phyloP scores from a whole-genome alignment of 2,329 filamentous ascomycete genomes.

The Colletotrichum paranaense region DNA sequence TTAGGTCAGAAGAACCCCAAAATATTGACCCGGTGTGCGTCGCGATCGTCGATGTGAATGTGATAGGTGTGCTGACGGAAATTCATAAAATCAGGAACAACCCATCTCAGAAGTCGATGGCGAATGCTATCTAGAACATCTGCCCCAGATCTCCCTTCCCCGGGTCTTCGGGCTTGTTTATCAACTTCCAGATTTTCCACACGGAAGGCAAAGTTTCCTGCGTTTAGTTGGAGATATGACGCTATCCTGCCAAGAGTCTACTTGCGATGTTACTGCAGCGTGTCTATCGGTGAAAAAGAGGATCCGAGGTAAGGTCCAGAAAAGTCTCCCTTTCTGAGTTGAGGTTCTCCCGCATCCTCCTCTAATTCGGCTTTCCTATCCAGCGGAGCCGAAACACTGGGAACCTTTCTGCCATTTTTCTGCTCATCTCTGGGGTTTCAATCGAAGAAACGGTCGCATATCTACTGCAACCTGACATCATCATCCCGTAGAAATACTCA shows the following conservation, averaged over 20 bases:
- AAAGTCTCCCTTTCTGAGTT: background rate
- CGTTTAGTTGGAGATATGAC: conserved; percentile 25
- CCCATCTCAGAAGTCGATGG: background rate
- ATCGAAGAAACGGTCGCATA: background rate
- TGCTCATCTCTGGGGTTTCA: background rate
- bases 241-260: conserved; percentile 9
- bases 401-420: background rate
- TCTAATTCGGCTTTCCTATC: background rate
- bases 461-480: conserved; percentile 28
- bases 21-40: background rate
- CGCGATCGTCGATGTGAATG: background rate
- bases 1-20: background rate
- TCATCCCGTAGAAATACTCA: background rate
- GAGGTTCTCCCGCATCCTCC: background rate
- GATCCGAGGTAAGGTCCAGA: background rate
- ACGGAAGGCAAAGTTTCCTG: background rate
- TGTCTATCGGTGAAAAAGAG: background rate
- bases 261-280: background rate
- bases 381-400: background rate
- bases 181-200: background rate
- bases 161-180: background rate
- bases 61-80: background rate
- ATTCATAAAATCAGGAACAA: background rate
- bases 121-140: background rate
- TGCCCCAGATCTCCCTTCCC: background rate